These are phyloP conservation scores for Fusarium cyanostomum DNA, from an alignment of 2,329 filamentous ascomycete species.

Conservation along the genomic window DNA sequence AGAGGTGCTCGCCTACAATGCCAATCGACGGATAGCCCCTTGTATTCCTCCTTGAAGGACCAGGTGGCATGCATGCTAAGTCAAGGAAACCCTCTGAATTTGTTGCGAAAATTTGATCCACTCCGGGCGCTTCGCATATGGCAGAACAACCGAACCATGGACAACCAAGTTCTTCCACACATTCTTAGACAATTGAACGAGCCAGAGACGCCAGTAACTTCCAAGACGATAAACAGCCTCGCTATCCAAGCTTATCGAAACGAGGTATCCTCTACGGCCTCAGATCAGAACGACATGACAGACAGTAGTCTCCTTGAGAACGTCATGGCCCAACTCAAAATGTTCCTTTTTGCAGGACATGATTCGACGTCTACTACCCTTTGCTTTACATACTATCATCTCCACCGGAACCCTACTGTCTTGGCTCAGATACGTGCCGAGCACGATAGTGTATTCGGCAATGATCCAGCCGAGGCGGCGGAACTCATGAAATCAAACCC, in stretches of 20 bases:
- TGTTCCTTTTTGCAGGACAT: slow-evolving; percentile 14
- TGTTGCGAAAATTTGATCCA: background rate
- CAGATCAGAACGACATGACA: background rate
- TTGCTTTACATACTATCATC: slow-evolving; percentile 4
- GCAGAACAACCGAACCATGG: too few species aligned
- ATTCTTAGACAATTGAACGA: background rate
- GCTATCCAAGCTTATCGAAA: background rate
- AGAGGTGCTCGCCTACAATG: background rate
- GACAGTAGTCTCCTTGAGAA: background rate
- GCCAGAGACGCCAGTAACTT: background rate
- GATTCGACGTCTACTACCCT: slow-evolving; percentile 1
- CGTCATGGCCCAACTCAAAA: background rate
- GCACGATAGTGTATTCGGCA: background rate
- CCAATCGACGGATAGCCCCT: background rate
- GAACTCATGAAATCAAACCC: background rate
- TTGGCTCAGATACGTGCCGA: background rate
- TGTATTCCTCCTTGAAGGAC: too few species aligned
- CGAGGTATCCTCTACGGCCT: background rate
- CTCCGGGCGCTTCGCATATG: too few species aligned
- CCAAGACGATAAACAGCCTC: slow-evolving; percentile 4
- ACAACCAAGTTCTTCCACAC: too few species aligned
- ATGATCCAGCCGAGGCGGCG: background rate
- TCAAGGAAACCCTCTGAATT: background rate
- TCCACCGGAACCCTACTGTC: background rate
- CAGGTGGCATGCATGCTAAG: too few species aligned